Evolutionary conservation across 257 asterid species (phyloP), one percentile per base, ranked within the genome.

Genomic region (Craterostigma plantagineum): DNA sequence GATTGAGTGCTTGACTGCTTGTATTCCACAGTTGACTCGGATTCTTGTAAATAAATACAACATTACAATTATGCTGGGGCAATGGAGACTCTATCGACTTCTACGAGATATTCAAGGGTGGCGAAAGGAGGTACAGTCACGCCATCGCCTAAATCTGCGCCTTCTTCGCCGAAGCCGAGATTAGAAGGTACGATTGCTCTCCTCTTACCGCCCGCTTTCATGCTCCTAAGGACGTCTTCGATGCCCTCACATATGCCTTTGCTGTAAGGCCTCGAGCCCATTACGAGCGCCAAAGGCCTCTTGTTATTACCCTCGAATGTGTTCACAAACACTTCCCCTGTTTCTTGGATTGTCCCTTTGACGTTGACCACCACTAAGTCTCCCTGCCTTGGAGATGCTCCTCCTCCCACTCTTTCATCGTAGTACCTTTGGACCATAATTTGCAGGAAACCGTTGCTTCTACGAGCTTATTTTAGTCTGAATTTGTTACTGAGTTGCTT

Each of bases 191-290:
- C 51, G 7, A 77, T 56, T 3, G 75, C 83, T 65, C 75, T 77
- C 45, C 91, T 70, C 49, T 55, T 81, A 33, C 92, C 96, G 42
- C 94, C 92, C 1, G 83, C 91, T 35, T 69, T 81, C 86, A 85
- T 81, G 12, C 61, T 53, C 55, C 48, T 68, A 40, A 85, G 38
- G 0, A 71, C 79, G 55, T 43, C 52, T 27, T 85, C 91, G 18
- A 85, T 55, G 13, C 94, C 96, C 66, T 85, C 96, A 63, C 92
- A 81, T 14, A 81, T 67, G 27, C 96, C 94, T 49, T 51, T 75
- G 35, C 66, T 79, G 7, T 81, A 85, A 44, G 94, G 92, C 67
- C 79, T 72, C 51, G 94, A 72, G 1, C 94, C 92, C 75, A 85
- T 54, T 11, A 81, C 91, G 18, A 85, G 79, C 1, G 86, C 96